phyloP scores from a whole-genome alignment of 768 basidiomycete species.

The Candolleomyces aberdarensis region DNA sequence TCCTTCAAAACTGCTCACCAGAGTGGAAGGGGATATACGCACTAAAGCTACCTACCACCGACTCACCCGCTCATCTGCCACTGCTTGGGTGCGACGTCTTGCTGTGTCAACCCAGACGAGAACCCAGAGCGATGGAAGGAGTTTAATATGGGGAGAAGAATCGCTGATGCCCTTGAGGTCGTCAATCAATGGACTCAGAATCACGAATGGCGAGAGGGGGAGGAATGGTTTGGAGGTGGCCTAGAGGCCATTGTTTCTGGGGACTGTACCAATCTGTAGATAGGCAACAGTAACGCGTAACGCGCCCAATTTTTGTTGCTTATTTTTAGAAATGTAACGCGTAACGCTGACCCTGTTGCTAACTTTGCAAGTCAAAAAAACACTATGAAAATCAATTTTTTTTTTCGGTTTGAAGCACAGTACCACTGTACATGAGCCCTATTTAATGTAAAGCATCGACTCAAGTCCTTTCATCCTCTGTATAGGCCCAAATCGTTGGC shows the following conservation, averaged over 20 bases:
- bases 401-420: too few relatives aligned
- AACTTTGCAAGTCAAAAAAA: too few relatives aligned
- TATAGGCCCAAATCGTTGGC: too few relatives aligned
- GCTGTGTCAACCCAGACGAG: slow-evolving; percentile 23
- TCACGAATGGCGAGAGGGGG: slow-evolving; percentile 21
- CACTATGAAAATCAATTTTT: too few relatives aligned
- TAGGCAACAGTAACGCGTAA: too few relatives aligned
- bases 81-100: slow-evolving; percentile 14
- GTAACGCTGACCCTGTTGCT: too few relatives aligned
- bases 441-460: too few relatives aligned
- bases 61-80: slow-evolving; percentile 15
- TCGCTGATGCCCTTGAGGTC: slow-evolving; percentile 14
- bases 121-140: slow-evolving; percentile 24
- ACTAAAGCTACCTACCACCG: slow-evolving; percentile 19
- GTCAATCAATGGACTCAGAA: slow-evolving; percentile 13
- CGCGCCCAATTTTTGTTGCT: too few relatives aligned
- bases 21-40: slow-evolving; percentile 20
- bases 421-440: too few relatives aligned
- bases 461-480: too few relatives aligned
- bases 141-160: slow-evolving; percentile 16
- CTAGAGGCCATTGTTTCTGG: slow-evolving; percentile 22
- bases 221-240: slow-evolving; percentile 33
- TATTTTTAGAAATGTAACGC: too few relatives aligned
- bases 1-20: slow-evolving; percentile 16
- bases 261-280: too few relatives aligned